These are phyloP conservation scores for Lecanosticta acicola DNA, from an alignment of 2,329 filamentous ascomycete species.

Conservation along the genomic window DNA sequence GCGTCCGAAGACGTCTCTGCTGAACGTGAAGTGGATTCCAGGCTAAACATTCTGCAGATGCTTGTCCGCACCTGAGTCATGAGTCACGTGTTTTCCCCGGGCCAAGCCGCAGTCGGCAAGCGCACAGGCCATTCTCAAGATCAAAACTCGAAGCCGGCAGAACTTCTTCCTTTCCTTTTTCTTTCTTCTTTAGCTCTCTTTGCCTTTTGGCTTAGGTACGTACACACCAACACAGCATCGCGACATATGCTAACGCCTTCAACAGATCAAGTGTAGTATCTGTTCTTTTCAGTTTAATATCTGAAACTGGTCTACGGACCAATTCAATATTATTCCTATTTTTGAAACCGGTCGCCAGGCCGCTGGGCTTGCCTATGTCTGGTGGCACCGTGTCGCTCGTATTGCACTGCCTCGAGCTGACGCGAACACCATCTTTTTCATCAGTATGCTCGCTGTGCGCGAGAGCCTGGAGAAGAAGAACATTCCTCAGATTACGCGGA, in stretches of 20 bases:
- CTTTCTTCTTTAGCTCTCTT: constrained; percentile 6
- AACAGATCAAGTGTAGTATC: constrained; percentile 13
- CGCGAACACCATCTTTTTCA: constrained; percentile 12
- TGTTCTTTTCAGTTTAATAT: constrained; percentile 21
- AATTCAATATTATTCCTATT: constrained; percentile 19
- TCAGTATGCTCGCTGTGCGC: constrained; percentile 1
- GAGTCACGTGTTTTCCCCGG: neutral
- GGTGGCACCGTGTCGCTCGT: constrained; percentile 10
- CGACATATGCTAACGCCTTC: neutral
- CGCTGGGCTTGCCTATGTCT: constrained; percentile 13
- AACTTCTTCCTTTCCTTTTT: neutral
- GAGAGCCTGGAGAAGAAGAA: neutral
- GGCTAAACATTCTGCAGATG: neutral
- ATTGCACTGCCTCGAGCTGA: constrained; percentile 11
- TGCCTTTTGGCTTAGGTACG: constrained; percentile 10
- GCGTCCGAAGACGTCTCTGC: neutral
- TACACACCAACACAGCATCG: neutral
- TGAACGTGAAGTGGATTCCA: neutral
- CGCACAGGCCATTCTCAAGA: neutral
- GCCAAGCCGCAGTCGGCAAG: neutral
- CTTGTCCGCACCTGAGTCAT: too few species aligned
- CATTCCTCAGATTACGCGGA: too few species aligned
- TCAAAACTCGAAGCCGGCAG: neutral
- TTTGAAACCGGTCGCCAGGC: constrained; percentile 10
- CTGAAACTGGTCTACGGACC: constrained; percentile 18